phyloP scores from a whole-genome alignment of 192 early-diverging fungal species.

The Hyaloraphidium curvatum region DNA sequence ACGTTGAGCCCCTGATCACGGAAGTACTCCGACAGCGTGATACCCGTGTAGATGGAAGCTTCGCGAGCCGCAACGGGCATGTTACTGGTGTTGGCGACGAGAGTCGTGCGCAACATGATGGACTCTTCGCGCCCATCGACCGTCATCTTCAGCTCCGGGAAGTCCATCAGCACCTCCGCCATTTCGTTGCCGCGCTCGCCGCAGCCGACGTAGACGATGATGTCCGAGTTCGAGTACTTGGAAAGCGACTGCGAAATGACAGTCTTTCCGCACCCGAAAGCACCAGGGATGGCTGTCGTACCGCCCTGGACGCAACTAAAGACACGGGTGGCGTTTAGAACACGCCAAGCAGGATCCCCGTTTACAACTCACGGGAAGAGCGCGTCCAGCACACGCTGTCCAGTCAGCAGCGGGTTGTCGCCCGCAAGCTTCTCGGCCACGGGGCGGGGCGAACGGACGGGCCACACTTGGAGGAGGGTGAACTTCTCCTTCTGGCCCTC shows the following conservation, averaged over 20 bases:
- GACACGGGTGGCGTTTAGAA: background rate
- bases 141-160: conserved; percentile 77
- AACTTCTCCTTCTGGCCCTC: conserved; percentile 76
- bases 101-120: conserved; percentile 98
- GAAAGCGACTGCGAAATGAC: conserved; percentile 98
- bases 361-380: conserved; percentile 69
- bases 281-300: conserved; percentile 97
- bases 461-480: conserved; percentile 98
- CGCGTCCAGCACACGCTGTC: conserved; percentile 95
- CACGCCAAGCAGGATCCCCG: background rate
- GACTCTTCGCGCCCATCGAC: conserved; percentile 89
- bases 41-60: conserved; percentile 99
- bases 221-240: conserved; percentile 99
- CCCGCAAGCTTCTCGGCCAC: conserved; percentile 85
- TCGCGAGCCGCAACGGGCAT: conserved; percentile 99
- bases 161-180: conserved; percentile 99
- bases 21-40: conserved; percentile 99
- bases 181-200: conserved; percentile 98
- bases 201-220: conserved; percentile 95
- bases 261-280: conserved; percentile 99
- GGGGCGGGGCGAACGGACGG: conserved; percentile 89
- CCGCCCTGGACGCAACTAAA: conserved; percentile 89
- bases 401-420: conserved; percentile 88
- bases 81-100: conserved; percentile 99
- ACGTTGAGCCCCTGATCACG: conserved; percentile 98